phyloP scores from a whole-genome alignment of 1,284 basidiomycete species.

The Apiotrichum siamense region DNA sequence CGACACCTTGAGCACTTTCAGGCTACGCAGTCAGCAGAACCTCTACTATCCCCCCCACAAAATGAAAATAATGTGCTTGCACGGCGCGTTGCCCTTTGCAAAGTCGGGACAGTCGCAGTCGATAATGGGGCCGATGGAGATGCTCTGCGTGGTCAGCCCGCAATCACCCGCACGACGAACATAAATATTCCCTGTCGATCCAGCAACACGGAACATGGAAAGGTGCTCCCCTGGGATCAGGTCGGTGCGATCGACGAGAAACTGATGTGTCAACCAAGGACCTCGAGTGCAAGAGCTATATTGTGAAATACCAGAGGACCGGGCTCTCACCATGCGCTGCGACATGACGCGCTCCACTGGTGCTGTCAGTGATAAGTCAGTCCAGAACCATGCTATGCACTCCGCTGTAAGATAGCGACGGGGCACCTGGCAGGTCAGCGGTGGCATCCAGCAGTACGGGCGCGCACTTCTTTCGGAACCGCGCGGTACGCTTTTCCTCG shows the following conservation, averaged over 20 bases:
- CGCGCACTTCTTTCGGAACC: constrained; percentile 4
- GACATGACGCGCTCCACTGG: constrained; percentile 30
- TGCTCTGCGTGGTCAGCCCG: constrained; percentile 20
- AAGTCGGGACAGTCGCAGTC: constrained; percentile 38
- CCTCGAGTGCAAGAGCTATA: no score
- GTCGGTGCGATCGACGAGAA: constrained; percentile 22
- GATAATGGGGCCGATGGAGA: constrained; percentile 16
- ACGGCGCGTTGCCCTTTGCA: constrained; percentile 31
- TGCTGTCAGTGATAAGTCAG: not conserved
- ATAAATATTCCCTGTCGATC: constrained; percentile 5
- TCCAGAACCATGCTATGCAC: not conserved
- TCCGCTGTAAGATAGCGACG: not conserved
- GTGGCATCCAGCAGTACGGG: not conserved
- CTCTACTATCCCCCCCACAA: constrained; percentile 22
- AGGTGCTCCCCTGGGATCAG: no score
- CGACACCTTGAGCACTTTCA: constrained; percentile 36
- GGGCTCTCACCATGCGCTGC: constrained; percentile 31
- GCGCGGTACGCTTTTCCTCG: not conserved
- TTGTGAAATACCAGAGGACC: no score
- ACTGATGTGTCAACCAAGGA: constrained; percentile 11
- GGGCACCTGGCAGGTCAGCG: constrained; percentile 2
- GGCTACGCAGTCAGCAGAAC: constrained; percentile 11
- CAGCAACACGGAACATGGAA: constrained; percentile 24
- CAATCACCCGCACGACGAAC: not conserved
- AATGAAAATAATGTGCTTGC: constrained; percentile 42